Evolutionary conservation across 345 rosid genomes (phyloP).

Genomic region (Cochlearia excelsa): DNA sequence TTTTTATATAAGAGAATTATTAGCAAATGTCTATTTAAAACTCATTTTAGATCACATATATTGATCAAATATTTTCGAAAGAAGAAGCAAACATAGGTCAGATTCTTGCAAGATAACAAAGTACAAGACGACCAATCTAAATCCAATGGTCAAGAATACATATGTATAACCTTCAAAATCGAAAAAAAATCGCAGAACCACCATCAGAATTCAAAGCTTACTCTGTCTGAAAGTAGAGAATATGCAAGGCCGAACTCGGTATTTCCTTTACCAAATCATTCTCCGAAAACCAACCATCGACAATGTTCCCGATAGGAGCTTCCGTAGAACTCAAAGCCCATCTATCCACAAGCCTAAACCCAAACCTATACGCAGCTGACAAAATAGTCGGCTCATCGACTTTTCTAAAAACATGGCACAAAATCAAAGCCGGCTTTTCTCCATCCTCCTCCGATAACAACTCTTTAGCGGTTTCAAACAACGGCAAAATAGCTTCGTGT

Average conservation of each 20-base stretch:
- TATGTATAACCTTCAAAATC: too few relatives aligned
- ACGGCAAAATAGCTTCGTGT: conserved; percentile 61
- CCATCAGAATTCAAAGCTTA: conserved; percentile 7
- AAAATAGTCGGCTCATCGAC: conserved; percentile 73
- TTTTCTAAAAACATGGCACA: conserved; percentile 68
- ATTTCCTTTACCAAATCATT: conserved; percentile 31
- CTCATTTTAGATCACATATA: too few relatives aligned
- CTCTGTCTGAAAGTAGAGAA: conserved; percentile 58
- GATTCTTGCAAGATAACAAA: too few relatives aligned
- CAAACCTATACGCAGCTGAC: conserved; percentile 59
- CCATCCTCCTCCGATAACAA: conserved; percentile 42
- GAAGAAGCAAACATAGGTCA: too few relatives aligned
- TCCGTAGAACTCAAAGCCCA: conserved; percentile 48
- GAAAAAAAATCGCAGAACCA: too few relatives aligned
- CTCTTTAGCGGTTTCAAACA: conserved; percentile 73
- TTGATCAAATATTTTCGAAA: too few relatives aligned
- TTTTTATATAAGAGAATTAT: too few relatives aligned
- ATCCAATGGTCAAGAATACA: too few relatives aligned
- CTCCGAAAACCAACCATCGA: conserved; percentile 56
- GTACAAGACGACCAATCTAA: too few relatives aligned
- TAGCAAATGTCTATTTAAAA: too few relatives aligned
- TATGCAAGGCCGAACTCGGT: conserved; percentile 60
- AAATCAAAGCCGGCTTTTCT: conserved; percentile 53
- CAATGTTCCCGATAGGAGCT: conserved; percentile 39
- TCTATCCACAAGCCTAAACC: conserved; percentile 62